A percentile compares a stretch with the other conserved stretches of the same genome.
Conservation (phyloP, 305 asterid genomes). For the Euphrasia arctica region DNA sequence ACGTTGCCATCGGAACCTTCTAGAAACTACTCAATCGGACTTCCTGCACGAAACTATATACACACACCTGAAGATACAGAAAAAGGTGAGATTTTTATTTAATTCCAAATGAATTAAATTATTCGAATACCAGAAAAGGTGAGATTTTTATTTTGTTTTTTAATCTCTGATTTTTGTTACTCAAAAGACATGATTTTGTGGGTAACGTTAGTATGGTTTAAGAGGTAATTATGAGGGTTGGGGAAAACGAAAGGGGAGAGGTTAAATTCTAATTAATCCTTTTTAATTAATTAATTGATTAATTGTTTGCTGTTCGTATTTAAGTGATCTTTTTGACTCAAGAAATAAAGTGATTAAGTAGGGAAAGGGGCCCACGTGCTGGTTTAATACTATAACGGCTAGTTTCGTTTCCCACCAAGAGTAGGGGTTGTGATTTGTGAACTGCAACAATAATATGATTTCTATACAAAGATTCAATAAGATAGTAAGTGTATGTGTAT, state of each 20-base stretch:
- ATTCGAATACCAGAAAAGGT: slow-evolving; percentile 14
- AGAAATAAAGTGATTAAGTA: slow-evolving; percentile 1
- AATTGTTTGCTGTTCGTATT: too few relatives aligned
- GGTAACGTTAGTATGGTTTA: slow-evolving; percentile 7
- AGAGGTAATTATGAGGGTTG: slow-evolving; percentile 7
- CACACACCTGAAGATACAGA: not conserved
- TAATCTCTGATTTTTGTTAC: not conserved
- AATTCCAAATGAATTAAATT: not conserved
- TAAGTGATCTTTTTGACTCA: not conserved
- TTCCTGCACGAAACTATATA: slow-evolving; percentile 10
- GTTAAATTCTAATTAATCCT: not conserved
- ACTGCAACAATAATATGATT: too few relatives aligned
- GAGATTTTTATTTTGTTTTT: slow-evolving; percentile 15
- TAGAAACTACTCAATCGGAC: slow-evolving; percentile 19
- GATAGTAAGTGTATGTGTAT: too few relatives aligned
- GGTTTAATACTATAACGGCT: slow-evolving; percentile 42
- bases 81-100: not conserved
- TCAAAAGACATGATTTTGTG: not conserved
- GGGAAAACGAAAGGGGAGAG: slow-evolving; percentile 13
- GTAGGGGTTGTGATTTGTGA: not conserved
- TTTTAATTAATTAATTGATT: slow-evolving; percentile 9
- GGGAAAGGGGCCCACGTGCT: slow-evolving; percentile 24
- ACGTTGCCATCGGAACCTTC: not conserved
- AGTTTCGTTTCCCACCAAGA: slow-evolving; percentile 11
- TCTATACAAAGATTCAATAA: too few relatives aligned